Conservation (phyloP, 306 rosid species). For the Arachis hypogaea region DNA sequence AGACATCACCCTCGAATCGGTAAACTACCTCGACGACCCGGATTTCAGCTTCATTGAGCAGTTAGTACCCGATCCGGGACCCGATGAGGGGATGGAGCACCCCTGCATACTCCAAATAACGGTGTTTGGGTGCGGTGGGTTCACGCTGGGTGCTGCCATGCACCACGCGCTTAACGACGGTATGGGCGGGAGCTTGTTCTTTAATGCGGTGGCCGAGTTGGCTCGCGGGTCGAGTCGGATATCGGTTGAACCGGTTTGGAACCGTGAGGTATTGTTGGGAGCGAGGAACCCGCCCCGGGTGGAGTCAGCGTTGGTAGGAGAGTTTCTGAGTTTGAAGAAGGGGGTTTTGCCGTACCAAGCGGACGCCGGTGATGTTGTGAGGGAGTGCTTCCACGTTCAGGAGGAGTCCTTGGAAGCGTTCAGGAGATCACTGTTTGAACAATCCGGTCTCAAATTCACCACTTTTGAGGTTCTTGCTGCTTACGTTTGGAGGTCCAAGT, state of each 20-base stretch:
- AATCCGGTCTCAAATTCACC: conserved; percentile 65
- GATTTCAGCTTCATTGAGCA: conserved; percentile 53
- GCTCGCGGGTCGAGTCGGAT: conserved; percentile 63
- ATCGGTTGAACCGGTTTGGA: conserved; percentile 60
- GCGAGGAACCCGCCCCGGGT: conserved; percentile 57
- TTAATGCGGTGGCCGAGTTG: conserved; percentile 70
- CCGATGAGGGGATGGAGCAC: conserved; percentile 48
- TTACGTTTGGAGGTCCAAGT: conserved; percentile 92
- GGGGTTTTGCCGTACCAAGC: conserved; percentile 52
- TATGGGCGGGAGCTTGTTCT: conserved; percentile 71
- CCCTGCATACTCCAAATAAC: conserved; percentile 79
- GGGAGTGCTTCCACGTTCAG: conserved; percentile 59
- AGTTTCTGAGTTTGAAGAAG: conserved; percentile 58
- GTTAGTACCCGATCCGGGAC: conserved; percentile 64
- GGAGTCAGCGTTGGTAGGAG: conserved; percentile 46
- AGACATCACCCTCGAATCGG: conserved; percentile 57
- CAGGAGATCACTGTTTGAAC: conserved; percentile 50
- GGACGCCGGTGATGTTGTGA: conserved; percentile 44
- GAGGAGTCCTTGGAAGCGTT: conserved; percentile 62
- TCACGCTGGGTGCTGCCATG: conserved; percentile 72
- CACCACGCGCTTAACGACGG: conserved; percentile 81
- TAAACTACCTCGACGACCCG: conserved; percentile 59
- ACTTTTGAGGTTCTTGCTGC: conserved; percentile 89
- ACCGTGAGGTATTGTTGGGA: conserved; percentile 53
- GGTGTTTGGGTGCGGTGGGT: conserved; percentile 74